Conservation (phyloP, 192 early-diverging fungal species). For the Lobosporangium transversale region DNA sequence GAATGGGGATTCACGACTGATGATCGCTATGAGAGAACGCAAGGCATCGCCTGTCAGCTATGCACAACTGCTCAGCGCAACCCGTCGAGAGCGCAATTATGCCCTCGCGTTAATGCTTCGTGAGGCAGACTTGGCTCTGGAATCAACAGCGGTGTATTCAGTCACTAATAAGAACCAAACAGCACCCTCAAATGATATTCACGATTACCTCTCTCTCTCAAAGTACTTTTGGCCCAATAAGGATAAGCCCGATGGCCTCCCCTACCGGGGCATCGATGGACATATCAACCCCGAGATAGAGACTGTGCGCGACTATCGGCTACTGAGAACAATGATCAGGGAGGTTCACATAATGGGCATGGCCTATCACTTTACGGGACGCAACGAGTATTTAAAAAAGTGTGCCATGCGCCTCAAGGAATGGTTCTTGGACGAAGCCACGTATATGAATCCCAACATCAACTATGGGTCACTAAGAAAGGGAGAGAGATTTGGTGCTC, state of each 20-base stretch:
- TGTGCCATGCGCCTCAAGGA: slow-evolving; percentile 51
- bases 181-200: slow-evolving; percentile 60
- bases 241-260: slow-evolving; percentile 50
- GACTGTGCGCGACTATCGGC: slow-evolving; percentile 54
- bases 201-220: slow-evolving; percentile 69
- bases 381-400: slow-evolving; percentile 58
- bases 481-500: slow-evolving; percentile 51
- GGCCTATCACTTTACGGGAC: slow-evolving; percentile 63
- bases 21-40: slow-evolving; percentile 10
- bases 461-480: slow-evolving; percentile 62
- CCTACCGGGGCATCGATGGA: slow-evolving; percentile 63
- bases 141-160: slow-evolving; percentile 56
- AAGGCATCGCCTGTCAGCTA: slow-evolving; percentile 36
- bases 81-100: slow-evolving; percentile 46
- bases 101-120: slow-evolving; percentile 38
- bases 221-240: slow-evolving; percentile 67
- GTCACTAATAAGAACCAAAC: slow-evolving; percentile 61
- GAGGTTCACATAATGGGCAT: slow-evolving; percentile 61
- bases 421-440: slow-evolving; percentile 67
- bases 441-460: slow-evolving; percentile 71
- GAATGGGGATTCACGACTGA: background rate
- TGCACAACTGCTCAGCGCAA: slow-evolving; percentile 25
- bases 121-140: slow-evolving; percentile 43
- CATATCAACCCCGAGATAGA: slow-evolving; percentile 66
- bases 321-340: slow-evolving; percentile 53